Percentiles rank a stretch among this genome's conserved stretches.
Conservation (phyloP, 148 eudicot genomes). For the Amaranthus cruentus region DNA sequence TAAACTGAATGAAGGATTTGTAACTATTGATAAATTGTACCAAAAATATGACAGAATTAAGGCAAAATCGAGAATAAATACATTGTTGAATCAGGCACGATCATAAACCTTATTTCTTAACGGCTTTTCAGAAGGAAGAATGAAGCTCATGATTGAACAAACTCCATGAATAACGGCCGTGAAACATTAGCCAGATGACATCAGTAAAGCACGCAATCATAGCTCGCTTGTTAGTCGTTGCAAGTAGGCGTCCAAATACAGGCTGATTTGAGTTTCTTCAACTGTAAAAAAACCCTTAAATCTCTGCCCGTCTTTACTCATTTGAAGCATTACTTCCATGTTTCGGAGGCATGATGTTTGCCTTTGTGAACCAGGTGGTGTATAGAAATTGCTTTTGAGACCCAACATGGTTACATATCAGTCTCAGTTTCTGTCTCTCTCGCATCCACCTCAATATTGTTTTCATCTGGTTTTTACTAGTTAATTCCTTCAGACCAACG, state of each 20-base stretch:
- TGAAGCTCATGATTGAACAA: background rate
- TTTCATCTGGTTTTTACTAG: conserved; percentile 80
- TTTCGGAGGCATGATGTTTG: conserved; percentile 35
- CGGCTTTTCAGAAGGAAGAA: background rate
- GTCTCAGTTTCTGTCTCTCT: conserved; percentile 71
- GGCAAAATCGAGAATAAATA: no score
- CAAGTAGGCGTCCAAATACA: background rate
- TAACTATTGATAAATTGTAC: no score
- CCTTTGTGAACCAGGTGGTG: conserved; percentile 77
- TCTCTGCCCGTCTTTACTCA: conserved; percentile 15
- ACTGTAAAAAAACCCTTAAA: background rate
- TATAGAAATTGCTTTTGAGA: conserved; percentile 69
- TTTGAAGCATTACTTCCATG: conserved; percentile 24
- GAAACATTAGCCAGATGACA: background rate
- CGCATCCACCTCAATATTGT: conserved; percentile 76
- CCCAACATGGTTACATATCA: conserved; percentile 71
- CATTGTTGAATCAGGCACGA: no score
- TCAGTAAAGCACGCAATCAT: background rate
- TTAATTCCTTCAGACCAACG: conserved; percentile 65
- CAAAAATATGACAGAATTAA: no score
- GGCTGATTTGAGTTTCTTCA: conserved; percentile 2
- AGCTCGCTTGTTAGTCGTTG: background rate
- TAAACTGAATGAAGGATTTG: no score
- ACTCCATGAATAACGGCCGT: background rate
- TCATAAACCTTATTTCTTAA: background rate